Percentiles rank a stretch among this genome's conserved stretches.
Evolutionary conservation across 2,329 filamentous ascomycete species (phyloP).

Genomic region (Pezizomycotina sp.): DNA sequence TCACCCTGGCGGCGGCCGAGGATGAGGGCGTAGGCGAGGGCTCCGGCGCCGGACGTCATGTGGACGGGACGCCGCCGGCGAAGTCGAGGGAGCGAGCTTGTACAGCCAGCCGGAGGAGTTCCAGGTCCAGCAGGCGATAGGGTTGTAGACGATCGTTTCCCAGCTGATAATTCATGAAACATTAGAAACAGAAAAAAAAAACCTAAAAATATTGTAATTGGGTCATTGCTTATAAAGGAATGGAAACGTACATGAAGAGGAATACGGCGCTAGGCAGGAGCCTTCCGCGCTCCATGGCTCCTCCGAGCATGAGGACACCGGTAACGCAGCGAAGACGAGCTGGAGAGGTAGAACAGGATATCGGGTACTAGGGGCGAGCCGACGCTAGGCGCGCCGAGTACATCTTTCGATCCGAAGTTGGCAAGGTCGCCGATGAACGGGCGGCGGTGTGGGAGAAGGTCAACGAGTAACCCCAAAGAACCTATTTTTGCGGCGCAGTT

Average conservation of each 20-base stretch:
- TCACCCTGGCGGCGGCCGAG: slow-evolving; percentile 42
- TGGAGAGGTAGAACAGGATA: slow-evolving; percentile 50
- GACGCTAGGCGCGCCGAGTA: slow-evolving; percentile 43
- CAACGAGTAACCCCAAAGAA: slow-evolving; percentile 47
- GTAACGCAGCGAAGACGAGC: slow-evolving; percentile 45
- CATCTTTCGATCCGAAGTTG: slow-evolving; percentile 46
- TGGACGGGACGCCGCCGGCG: slow-evolving; percentile 47
- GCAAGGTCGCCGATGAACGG: slow-evolving; percentile 47
- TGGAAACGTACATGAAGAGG: slow-evolving; percentile 17
- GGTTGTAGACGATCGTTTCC: slow-evolving; percentile 78
- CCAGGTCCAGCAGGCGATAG: slow-evolving; percentile 71
- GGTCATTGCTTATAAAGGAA: slow-evolving; percentile 4
- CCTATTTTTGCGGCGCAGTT: slow-evolving; percentile 5
- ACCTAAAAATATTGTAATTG: too few relatives aligned
- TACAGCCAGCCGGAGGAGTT: slow-evolving; percentile 49
- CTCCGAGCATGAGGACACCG: slow-evolving; percentile 49
- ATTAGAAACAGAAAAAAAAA: too few relatives aligned
- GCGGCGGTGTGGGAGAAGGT: slow-evolving; percentile 44
- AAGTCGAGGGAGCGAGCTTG: slow-evolving; percentile 44
- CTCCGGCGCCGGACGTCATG: slow-evolving; percentile 46
- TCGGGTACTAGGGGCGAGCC: slow-evolving; percentile 43
- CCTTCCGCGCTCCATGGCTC: slow-evolving; percentile 39
- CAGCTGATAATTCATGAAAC: too few relatives aligned
- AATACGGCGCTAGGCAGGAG: slow-evolving; percentile 19
- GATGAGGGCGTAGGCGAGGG: slow-evolving; percentile 46